These are phyloP conservation scores for Talaromyces ruber DNA, from an alignment of 495 filamentous ascomycete species.

Conservation along the genomic window DNA sequence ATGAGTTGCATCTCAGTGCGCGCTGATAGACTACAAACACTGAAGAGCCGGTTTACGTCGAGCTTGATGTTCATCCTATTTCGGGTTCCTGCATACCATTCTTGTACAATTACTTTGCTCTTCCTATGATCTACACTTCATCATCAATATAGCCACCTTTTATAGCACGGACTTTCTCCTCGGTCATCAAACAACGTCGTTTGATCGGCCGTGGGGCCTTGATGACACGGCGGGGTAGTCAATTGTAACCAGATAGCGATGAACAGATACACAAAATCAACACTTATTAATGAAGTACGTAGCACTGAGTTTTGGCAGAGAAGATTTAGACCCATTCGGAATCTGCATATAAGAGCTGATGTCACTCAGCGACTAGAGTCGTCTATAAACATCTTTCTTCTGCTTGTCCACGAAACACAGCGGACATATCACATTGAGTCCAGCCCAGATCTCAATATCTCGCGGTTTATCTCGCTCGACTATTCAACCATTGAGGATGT, in stretches of 20 bases:
- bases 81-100: background rate
- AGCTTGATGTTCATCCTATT: background rate
- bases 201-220: background rate
- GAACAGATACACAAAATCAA: background rate
- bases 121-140: background rate
- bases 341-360: background rate
- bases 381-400: background rate
- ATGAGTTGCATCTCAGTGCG: background rate
- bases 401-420: background rate
- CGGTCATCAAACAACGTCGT: background rate
- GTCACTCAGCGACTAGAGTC: too few species aligned
- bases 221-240: background rate
- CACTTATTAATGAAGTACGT: background rate
- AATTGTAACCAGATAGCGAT: background rate
- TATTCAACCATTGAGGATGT: background rate
- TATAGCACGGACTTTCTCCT: background rate
- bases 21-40: background rate
- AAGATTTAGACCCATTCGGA: background rate
- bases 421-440: background rate
- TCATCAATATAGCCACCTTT: background rate
- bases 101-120: background rate
- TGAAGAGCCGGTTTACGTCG: background rate
- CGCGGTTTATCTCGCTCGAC: background rate
- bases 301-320: background rate
- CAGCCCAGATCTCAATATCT: background rate